Evolutionary conservation across 371 early-diverging fungal species (phyloP), one percentile per base, ranked within the genome.

Genomic region (Actinomortierella wolfii): DNA sequence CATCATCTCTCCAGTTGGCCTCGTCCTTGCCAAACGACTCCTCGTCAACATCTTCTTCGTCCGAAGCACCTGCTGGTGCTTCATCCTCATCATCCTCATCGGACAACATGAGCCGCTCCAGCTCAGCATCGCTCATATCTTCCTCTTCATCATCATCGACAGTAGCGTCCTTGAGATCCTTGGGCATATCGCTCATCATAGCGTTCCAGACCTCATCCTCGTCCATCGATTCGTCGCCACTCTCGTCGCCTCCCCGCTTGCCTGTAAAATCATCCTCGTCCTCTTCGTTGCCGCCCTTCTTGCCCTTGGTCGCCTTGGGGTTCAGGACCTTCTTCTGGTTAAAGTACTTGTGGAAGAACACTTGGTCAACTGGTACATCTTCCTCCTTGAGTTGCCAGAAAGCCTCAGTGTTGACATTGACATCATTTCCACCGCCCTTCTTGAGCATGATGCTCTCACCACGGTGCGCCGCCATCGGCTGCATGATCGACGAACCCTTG

Each of bases 321-420:
- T 67, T 63, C 25, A 60, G 65, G 45, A 44, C 64, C 77, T 68
- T 85, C 82, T 64, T 86, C 74, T 71, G 81, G 18, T 81, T 82
- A 73, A 93, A 93, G 71, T 87, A 94, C 56, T 86, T 89, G 76
- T 92, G 89, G 85, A 94, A 97, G 78, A 96, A 95, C 56, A 81
- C 57, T 69, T 90, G 87, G 54, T 90, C 89, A 0, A 82, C 89
- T 4, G 86, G 83, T 1, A 89, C 80, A 56, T 86, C 78, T 14
- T 82, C 79, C 25, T 76, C 75, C 49, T 84, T 79, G 77, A 78
- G 79, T 43, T 79, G 65, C 81, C 83, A 82, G 65, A 89, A 89
- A 17, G 76, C 78, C 47, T 85, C 83, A 11, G 88, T 81, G 65
- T 88, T 88, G 52, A 89, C 78, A 17, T 83, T 78, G 20, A 78